Base-by-base conservation (phyloP, 176 grass and related monocot genomes). In the Poa annua region DNA sequence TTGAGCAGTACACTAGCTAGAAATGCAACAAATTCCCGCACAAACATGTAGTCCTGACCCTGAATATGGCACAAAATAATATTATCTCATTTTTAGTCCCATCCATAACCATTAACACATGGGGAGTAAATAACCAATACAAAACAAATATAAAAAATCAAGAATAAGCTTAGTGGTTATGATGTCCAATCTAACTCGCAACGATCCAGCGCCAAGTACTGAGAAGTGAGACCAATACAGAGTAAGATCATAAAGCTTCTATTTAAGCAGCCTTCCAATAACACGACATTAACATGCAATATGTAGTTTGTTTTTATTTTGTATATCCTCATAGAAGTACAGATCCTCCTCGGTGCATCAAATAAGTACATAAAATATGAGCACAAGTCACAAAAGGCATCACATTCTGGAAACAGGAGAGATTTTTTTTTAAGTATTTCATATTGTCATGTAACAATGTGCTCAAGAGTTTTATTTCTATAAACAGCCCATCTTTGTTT, bases 1-100 rank as follows among this genome's bases (percentile, higher is more conserved):
- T 98, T 95, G 45, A 98, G 82, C 29, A 98, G 63, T 19, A 98
- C 75, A 71, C 86, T 92, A 55, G 85, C 85, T 29, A 92, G 1
- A 86, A 93, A 98, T 20, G 71, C 71, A 52, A 74, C 47, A 74
- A 74, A 74, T 33, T 52, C 71, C 14, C 47, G 45, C 71, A 74
- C 47, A 51, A 74, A 74, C 15, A 20, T 52, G 71, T 74, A 52
- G 71, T 74, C 71, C 47, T 74, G 47, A 52, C 71, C 71, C 71
- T 74, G 47, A 74, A 79, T 70, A 80, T 49, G 69, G 22, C 16
- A 87, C 42, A 64, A 6, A 44, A 71, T 32, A 8, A 29, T 5
- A 17, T 79, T 63, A 55, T 74, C 34, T 24, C 4, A 5, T 50
- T 50, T 50, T 14, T 16, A 50, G 3, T 26, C 56, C 3, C 55